phyloP scores from a whole-genome alignment of 2,329 filamentous ascomycete species.

The Exophiala alcalophila region DNA sequence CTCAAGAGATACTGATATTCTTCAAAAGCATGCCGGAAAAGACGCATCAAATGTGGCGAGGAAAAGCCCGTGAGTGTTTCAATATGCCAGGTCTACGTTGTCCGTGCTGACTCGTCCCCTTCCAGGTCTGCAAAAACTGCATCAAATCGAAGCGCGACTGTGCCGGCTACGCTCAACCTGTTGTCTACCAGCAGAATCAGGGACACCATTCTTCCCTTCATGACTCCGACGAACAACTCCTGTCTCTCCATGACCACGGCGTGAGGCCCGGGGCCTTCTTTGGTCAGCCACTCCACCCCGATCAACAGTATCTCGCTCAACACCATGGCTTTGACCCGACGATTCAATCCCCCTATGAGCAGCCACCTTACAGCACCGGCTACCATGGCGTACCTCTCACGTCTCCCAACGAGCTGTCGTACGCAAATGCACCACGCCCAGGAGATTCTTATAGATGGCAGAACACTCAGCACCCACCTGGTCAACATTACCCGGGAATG shows the following conservation, averaged over 20 bases:
- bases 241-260: slow-evolving; percentile 11
- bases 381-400: slow-evolving; percentile 14
- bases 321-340: slow-evolving; percentile 9
- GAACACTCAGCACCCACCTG: neutral
- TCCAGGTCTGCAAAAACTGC: slow-evolving; percentile 41
- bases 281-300: no score
- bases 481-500: slow-evolving; percentile 1
- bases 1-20: slow-evolving; percentile 4
- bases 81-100: neutral
- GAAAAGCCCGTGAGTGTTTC: slow-evolving; percentile 50
- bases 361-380: slow-evolving; percentile 15
- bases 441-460: slow-evolving; percentile 6
- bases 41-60: slow-evolving; percentile 96
- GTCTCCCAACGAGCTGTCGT: neutral
- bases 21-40: slow-evolving; percentile 74
- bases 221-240: slow-evolving; percentile 2
- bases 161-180: slow-evolving; percentile 32
- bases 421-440: neutral
- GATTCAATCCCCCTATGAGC: slow-evolving; percentile 9
- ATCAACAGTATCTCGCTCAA: slow-evolving; percentile 3
- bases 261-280: neutral
- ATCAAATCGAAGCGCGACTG: slow-evolving; percentile 47
- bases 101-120: slow-evolving; percentile 1
- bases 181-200: slow-evolving; percentile 23
- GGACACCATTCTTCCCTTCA: slow-evolving; percentile 1